Base-by-base conservation (phyloP, 1,284 basidiomycete genomes). In the Cryptococcus sp. region DNA sequence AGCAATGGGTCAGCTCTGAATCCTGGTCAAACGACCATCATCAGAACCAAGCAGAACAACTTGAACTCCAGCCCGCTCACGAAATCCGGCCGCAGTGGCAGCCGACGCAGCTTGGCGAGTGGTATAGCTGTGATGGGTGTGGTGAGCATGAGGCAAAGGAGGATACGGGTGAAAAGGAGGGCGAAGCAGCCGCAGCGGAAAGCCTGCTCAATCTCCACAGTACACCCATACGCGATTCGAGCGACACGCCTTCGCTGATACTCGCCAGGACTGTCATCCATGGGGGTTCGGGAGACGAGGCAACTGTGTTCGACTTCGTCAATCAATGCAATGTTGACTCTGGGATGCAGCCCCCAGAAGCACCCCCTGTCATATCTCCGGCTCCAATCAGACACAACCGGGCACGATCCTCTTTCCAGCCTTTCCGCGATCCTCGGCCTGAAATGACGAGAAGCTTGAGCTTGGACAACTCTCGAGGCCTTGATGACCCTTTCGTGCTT, bases 391-490 rank as follows among this genome's bases (percentile, higher is more conserved):
- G 52, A 11, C 43, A 47, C 17, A 29, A 17, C 7, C 52, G 57
- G 44, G 37, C 51, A 8, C 44, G 46, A 29, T 60, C 61, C 6
- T 52, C 54, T 22, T 53, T 58, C 29, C 58, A 61, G 41, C 58
- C 62, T n/a, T 64, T 64, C 59, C 52, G 49, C 22, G 54, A 58
- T 38, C 58, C 57, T 25, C 52, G 62, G 48, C 58, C 62, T 10
- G 62, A 59, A 41, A 50, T 57, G 19, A 59, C 61, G 10, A 37
- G 53, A 37, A 52, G 55, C 17, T 43, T 57, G n/a, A 58, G 50
- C 10, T 58, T 61, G 20, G 55, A 57, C 16, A 51, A 55, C 40
- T 37, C 39, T 44, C 40, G 48, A 5, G 23, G 29, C 11, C 29
- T 63, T 4, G 56, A 58, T 25, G 58, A 61, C 46, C 55, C 59